phyloP scores from a whole-genome alignment of 2,329 filamentous ascomycete genomes.

The Trichoderma guizhouense region DNA sequence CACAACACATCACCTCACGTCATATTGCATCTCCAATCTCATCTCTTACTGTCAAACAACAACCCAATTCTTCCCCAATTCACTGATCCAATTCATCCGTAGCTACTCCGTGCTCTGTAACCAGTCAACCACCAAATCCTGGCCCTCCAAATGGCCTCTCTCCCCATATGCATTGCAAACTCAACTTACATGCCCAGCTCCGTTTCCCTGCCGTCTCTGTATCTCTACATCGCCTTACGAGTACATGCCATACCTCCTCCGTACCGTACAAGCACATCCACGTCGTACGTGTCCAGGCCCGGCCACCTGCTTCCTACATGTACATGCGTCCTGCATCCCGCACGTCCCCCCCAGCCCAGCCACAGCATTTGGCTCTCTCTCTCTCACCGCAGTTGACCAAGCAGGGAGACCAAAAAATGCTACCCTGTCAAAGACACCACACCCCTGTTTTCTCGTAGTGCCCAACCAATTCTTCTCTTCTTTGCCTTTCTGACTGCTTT shows the following conservation, averaged over 20 bases:
- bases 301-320: background rate
- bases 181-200: background rate
- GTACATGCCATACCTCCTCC: background rate
- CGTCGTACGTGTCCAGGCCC: conserved; percentile 2
- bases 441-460: background rate
- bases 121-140: background rate
- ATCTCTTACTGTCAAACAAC: background rate
- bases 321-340: conserved; percentile 15
- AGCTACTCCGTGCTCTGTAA: too few species aligned
- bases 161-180: conserved; percentile 5
- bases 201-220: background rate
- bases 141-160: background rate
- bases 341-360: background rate
- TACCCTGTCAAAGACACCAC: background rate
- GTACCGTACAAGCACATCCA: background rate
- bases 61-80: background rate
- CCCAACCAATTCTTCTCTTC: background rate
- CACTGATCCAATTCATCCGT: background rate
- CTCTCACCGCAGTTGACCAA: conserved; percentile 11
- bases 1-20: background rate
- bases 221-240: background rate
- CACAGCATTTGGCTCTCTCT: background rate
- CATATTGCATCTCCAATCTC: background rate
- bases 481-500: background rate
- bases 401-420: background rate